Base-by-base conservation (phyloP, 495 filamentous ascomycete genomes). In the Mycothermus thermophilus region DNA sequence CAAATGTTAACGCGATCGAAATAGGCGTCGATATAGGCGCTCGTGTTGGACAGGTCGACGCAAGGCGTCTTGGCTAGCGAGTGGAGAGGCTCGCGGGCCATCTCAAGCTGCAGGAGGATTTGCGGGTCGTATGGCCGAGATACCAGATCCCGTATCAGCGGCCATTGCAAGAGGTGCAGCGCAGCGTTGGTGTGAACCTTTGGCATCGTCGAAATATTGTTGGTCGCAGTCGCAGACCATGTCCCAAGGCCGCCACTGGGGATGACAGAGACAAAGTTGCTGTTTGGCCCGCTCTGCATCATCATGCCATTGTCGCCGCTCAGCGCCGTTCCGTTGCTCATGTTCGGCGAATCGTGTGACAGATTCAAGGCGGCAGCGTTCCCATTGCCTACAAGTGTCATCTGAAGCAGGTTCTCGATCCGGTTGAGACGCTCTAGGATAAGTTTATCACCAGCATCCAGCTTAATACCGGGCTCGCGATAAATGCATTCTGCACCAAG, bases 401-500 rank as follows among this genome's bases (percentile, higher is more conserved):
- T 74, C 51, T 84, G 80, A 9, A 88, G 71, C 12, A 86, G 57
- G 25, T 71, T 77, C 55, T 88, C 82, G 37, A 88, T 86, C 16
- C 80, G 69, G 38, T 67, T 69, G 17, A 88, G 60, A 30, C 77
- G 75, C 44, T 86, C 82, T 15, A 88, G 62, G 38, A 88, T 88
- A 26, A 86, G 69, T 51, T 83, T 86, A 56, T 86, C 82, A 36
- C 82, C 82, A 19, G 82, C 80, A 54, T 86, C 82, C 18, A 86
- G 74, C 54, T 88, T 88, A 59, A 86, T 85, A 4, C 82, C 82
- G 11, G 82, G 82, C 54, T 88, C 82, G 29, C 82, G 70, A 49
- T 88, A 88, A 38, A 83, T 69, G 53, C 82, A 88, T 40, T 86
- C 82, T 11, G 79, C 81, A 40, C 81, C 77, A 26, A 88, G 64